Conservation (phyloP, 129 eudicot species). For the Arctium minus region DNA sequence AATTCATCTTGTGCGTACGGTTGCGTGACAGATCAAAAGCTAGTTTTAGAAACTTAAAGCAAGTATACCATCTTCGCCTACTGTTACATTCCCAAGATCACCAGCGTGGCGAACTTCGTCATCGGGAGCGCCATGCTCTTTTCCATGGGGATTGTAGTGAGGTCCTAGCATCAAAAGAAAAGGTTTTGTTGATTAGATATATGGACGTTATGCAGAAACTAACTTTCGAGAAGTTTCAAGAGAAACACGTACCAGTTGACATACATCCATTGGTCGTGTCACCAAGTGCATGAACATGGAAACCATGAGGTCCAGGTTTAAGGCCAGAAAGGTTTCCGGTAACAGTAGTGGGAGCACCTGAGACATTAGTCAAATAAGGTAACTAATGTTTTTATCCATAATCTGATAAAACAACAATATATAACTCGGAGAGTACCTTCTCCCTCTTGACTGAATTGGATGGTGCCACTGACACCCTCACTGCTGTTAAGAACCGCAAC, state of each 20-base stretch:
- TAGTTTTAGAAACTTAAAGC: background rate
- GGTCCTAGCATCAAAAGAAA: conserved; percentile 54
- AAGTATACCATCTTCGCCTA: conserved; percentile 84
- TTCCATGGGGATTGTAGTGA: conserved; percentile 86
- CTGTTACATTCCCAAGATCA: conserved; percentile 91
- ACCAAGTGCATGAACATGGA: conserved; percentile 97
- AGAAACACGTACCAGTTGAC: conserved; percentile 71
- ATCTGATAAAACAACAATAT: background rate
- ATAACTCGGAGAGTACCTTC: conserved; percentile 46
- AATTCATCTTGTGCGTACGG: background rate
- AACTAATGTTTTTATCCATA: background rate
- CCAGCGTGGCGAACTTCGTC: conserved; percentile 98
- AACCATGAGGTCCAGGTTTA: conserved; percentile 85
- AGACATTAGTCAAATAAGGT: conserved; percentile 14
- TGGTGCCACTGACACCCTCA: conserved; percentile 88
- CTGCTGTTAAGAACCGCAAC: conserved; percentile 89
- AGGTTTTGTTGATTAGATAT: background rate
- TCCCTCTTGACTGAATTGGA: conserved; percentile 72
- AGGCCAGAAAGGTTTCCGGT: conserved; percentile 80
- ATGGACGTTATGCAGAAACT: background rate
- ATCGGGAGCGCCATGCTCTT: conserved; percentile 94
- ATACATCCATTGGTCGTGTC: conserved; percentile 98
- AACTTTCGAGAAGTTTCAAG: background rate
- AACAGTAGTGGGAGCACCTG: conserved; percentile 79
- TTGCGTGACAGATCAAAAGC: background rate